A percentile compares a stretch with the other conserved stretches of the same genome.
These are phyloP conservation scores for Fusarium floridanum DNA, from an alignment of 2,329 filamentous ascomycete species.

Conservation along the genomic window DNA sequence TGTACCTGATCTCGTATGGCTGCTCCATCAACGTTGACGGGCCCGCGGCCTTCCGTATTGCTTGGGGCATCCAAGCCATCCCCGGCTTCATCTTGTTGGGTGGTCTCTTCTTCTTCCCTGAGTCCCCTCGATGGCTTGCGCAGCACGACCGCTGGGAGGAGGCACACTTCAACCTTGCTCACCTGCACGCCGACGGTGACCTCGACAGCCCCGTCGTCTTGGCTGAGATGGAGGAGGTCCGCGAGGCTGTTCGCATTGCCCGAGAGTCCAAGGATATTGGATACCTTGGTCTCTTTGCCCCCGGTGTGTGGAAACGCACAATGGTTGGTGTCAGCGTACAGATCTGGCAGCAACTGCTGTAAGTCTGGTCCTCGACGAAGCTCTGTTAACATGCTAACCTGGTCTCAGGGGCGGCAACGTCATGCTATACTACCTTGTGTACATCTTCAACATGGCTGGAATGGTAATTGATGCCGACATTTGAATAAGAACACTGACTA, in stretches of 20 bases:
- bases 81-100: constrained; percentile 69
- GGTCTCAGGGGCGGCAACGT: constrained; percentile 61
- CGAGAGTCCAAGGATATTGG: constrained; percentile 54
- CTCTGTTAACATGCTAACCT: constrained; percentile 1
- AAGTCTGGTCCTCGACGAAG: not conserved
- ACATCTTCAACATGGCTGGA: constrained; percentile 72
- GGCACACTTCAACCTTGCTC: constrained; percentile 63
- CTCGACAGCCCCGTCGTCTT: constrained; percentile 66
- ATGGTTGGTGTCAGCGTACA: constrained; percentile 65
- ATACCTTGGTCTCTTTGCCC: constrained; percentile 60
- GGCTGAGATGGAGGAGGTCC: constrained; percentile 69
- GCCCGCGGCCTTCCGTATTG: constrained; percentile 70
- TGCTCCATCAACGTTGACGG: constrained; percentile 67
- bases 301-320: constrained; percentile 64
- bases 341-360: constrained; percentile 66
- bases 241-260: constrained; percentile 55
- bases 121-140: constrained; percentile 74
- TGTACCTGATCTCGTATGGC: constrained; percentile 77
- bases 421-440: constrained; percentile 72
- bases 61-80: constrained; percentile 75
- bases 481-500: not conserved
- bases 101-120: constrained; percentile 71
- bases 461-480: constrained; percentile 48
- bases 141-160: constrained; percentile 72
- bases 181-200: constrained; percentile 69